phyloP scores from a whole-genome alignment of 2,329 filamentous ascomycete genomes.

The Monosporascus ibericus region DNA sequence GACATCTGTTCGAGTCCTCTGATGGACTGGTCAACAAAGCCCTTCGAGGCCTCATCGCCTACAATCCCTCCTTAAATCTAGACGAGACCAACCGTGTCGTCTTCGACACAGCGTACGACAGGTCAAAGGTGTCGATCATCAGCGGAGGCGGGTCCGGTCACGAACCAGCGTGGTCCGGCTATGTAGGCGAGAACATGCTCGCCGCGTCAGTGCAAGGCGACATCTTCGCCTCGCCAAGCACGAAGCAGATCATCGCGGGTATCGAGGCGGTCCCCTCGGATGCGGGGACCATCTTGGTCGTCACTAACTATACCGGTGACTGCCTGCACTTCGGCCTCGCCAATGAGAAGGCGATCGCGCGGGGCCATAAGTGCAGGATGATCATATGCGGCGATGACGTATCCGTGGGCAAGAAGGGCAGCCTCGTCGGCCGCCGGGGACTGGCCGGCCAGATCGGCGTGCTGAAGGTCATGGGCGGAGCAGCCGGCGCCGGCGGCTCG shows the following conservation, averaged over 20 bases:
- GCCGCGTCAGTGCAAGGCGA: slow-evolving; percentile 55
- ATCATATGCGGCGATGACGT: slow-evolving; percentile 62
- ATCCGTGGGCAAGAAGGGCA: slow-evolving; percentile 51
- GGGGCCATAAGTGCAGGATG: slow-evolving; percentile 48
- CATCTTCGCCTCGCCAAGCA: slow-evolving; percentile 58
- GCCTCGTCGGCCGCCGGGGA: slow-evolving; percentile 55
- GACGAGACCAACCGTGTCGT: slow-evolving; percentile 47
- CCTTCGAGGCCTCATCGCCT: slow-evolving; percentile 45
- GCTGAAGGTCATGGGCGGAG: slow-evolving; percentile 50
- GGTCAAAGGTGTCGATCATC: slow-evolving; percentile 42
- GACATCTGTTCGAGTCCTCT: slow-evolving; percentile 46
- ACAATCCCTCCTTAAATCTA: slow-evolving; percentile 44
- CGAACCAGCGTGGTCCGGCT: slow-evolving; percentile 59
- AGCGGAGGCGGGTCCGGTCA: slow-evolving; percentile 52
- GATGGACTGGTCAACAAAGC: slow-evolving; percentile 49
- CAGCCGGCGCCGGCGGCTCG: slow-evolving; percentile 38
- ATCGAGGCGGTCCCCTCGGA: slow-evolving; percentile 49
- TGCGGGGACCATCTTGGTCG: slow-evolving; percentile 52
- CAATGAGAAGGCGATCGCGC: slow-evolving; percentile 50
- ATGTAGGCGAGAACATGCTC: slow-evolving; percentile 57
- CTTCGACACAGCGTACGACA: slow-evolving; percentile 39
- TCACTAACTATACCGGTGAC: slow-evolving; percentile 61
- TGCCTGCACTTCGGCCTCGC: slow-evolving; percentile 57
- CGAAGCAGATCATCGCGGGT: slow-evolving; percentile 55
- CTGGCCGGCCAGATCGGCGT: slow-evolving; percentile 56